Percentiles rank a stretch among this genome's conserved stretches.
Evolutionary conservation across 768 basidiomycete genomes (phyloP).

Genomic region (Mycena vulgaris): DNA sequence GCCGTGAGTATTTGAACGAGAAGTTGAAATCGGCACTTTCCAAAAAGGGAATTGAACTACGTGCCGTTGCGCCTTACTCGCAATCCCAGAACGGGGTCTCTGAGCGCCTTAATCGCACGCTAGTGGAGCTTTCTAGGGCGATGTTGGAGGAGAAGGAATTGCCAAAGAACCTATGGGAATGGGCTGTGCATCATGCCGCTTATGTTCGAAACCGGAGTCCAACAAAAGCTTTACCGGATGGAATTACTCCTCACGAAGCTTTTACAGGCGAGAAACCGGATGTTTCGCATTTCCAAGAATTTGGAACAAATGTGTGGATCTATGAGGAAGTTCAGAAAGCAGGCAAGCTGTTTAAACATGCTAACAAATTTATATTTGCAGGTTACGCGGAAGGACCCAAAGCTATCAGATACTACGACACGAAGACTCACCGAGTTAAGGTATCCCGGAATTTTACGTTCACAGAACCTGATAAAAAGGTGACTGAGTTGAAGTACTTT

Average conservation of each 20-base stretch:
- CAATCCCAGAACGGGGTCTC: constrained; percentile 58
- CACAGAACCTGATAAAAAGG: no score
- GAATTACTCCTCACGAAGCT: constrained; percentile 3
- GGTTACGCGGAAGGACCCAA: constrained; percentile 11
- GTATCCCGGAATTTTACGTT: not conserved
- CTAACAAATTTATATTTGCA: constrained; percentile 14
- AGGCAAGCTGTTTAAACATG: constrained; percentile 12
- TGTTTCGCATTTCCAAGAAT: constrained; percentile 15
- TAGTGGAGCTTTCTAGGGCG: constrained; percentile 43
- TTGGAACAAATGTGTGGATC: constrained; percentile 26
- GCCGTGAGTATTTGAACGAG: constrained; percentile 48
- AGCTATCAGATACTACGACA: constrained; percentile 30
- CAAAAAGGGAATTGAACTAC: constrained; percentile 37
- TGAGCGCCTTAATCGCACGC: constrained; percentile 51
- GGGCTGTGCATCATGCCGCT: constrained; percentile 37
- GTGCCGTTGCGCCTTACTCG: constrained; percentile 50
- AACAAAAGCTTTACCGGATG: not conserved
- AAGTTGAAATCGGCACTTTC: constrained; percentile 40
- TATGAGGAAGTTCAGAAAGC: not conserved
- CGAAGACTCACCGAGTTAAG: not conserved
- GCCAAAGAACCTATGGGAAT: constrained; percentile 36
- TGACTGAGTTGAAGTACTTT: not conserved
- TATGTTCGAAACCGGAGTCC: constrained; percentile 41
- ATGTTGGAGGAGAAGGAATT: constrained; percentile 49
- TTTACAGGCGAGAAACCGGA: constrained; percentile 7